Conservation (phyloP, 2,329 filamentous ascomycete species). For the Cladobotryum protrusum region DNA sequence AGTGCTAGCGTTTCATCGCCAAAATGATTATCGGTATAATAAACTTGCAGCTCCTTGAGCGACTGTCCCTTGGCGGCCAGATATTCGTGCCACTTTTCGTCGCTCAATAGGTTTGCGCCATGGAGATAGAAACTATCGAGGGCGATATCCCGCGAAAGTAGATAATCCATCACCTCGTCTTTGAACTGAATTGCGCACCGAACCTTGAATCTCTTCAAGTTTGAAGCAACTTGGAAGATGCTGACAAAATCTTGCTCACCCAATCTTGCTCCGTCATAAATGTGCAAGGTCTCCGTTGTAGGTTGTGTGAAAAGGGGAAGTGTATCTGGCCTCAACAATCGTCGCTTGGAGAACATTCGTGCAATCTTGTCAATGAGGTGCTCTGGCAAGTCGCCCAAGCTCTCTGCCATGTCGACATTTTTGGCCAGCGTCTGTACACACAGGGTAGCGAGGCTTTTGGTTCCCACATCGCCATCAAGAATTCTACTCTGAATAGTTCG, state of each 20-base stretch:
- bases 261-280: constrained; percentile 60
- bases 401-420: constrained; percentile 56
- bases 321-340: constrained; percentile 48
- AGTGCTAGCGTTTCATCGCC: constrained; percentile 60
- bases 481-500: constrained; percentile 78
- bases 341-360: constrained; percentile 53
- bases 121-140: constrained; percentile 74
- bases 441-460: constrained; percentile 60
- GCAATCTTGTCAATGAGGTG: constrained; percentile 53
- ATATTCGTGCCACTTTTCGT: constrained; percentile 66
- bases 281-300: constrained; percentile 41
- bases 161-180: constrained; percentile 73
- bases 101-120: constrained; percentile 75
- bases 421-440: constrained; percentile 58
- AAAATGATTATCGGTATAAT: constrained; percentile 78
- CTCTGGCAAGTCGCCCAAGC: constrained; percentile 53
- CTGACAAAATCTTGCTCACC: constrained; percentile 69
- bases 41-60: constrained; percentile 67
- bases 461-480: constrained; percentile 67
- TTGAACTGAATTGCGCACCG: constrained; percentile 90
- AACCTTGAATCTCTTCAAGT: constrained; percentile 64
- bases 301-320: constrained; percentile 53
- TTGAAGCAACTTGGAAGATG: constrained; percentile 70
- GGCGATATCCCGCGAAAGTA: constrained; percentile 62
- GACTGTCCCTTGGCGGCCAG: constrained; percentile 58